Evolutionary conservation across 352 stramenopile species (phyloP).

Genomic region (Phytophthora citrophthora): DNA sequence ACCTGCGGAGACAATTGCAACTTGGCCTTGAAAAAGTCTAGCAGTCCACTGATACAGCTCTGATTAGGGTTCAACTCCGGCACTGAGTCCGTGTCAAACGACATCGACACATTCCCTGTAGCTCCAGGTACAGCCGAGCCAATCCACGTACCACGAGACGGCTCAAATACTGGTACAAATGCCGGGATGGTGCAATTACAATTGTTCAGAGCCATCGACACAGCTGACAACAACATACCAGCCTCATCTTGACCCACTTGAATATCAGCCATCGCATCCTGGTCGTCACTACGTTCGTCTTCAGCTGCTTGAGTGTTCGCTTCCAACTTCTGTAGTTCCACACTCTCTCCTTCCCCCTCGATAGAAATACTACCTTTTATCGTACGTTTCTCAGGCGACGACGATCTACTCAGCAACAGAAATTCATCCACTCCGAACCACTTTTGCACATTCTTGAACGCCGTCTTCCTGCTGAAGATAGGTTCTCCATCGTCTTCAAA

Average conservation of each 20-base stretch:
- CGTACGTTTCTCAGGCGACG: conserved; percentile 13
- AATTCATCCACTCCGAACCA: conserved; percentile 84
- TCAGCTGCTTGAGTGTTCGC: neutral
- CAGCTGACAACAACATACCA: conserved; percentile 65
- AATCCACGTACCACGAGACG: conserved; percentile 65
- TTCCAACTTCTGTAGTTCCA: neutral
- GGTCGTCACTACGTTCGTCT: conserved; percentile 5
- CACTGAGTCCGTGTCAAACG: conserved; percentile 79
- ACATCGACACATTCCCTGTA: conserved; percentile 76
- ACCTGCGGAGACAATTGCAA: conserved; percentile 66
- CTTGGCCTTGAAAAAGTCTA: conserved; percentile 88
- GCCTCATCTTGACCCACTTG: conserved; percentile 71
- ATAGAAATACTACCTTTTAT: conserved; percentile 5
- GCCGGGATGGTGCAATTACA: conserved; percentile 85
- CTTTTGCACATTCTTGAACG: conserved; percentile 52
- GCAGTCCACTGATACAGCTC: conserved; percentile 75
- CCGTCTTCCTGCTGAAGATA: conserved; percentile 30
- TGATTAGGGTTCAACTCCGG: conserved; percentile 77
- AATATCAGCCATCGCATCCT: conserved; percentile 45
- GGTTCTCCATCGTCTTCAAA: conserved; percentile 29
- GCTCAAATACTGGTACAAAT: conserved; percentile 71
- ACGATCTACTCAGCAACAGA: conserved; percentile 55
- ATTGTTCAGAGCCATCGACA: conserved; percentile 78
- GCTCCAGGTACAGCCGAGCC: conserved; percentile 71
- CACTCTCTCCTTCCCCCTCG: neutral